Base-by-base conservation (phyloP, 148 eudicot genomes). In the Linanthus parryae region DNA sequence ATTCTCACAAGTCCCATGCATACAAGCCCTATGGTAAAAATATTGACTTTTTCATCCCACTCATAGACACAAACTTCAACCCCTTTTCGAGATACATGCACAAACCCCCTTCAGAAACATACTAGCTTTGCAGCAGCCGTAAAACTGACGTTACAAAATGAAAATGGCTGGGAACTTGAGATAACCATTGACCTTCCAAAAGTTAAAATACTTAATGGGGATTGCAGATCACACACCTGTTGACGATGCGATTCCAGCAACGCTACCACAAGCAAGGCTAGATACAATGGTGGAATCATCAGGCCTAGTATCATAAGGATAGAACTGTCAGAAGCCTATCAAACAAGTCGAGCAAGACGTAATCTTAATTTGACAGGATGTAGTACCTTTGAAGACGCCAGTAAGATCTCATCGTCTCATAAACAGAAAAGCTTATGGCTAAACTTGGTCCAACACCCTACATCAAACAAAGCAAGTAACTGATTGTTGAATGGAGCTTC, bases 371-470 rank as follows among this genome's bases (percentile, higher is more conserved):
- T 8, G 2, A 16, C 15, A 16, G 36, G 35, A 62, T 33, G 17
- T 8, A 12, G 52, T 31, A 89, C 97, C 97, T 89, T 52, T 48
- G 72, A 63, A 76, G 73, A 20, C 59, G 84, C 94, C 96, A 89
- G 51, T 54, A 38, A 45, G 87, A 62, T 58, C 83, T 76, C 67
- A 82, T 53, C 35, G 66, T 47, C 66, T 89, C 97, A 40, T 89
- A 89, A 54, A 89, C 94, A 6, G 97, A 57, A 54, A 84, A 89
- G 66, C 94, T 89, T 65, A 89, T 89, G 28, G 97, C 94, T 38
- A 89, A 65, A 68, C 84, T 82, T 37, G 97, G 97, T 29, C 94
- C 97, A 64, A 89, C 97, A 18, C 94, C 94, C 97, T 89, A 77
- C 60, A 69, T 39, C 48, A 66, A 15, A 38, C 40, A 36, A 30